A percentile compares a stretch with the other conserved stretches of the same genome.
Evolutionary conservation across 1,284 basidiomycete genomes (phyloP).

Genomic region (Marasmius sp.): DNA sequence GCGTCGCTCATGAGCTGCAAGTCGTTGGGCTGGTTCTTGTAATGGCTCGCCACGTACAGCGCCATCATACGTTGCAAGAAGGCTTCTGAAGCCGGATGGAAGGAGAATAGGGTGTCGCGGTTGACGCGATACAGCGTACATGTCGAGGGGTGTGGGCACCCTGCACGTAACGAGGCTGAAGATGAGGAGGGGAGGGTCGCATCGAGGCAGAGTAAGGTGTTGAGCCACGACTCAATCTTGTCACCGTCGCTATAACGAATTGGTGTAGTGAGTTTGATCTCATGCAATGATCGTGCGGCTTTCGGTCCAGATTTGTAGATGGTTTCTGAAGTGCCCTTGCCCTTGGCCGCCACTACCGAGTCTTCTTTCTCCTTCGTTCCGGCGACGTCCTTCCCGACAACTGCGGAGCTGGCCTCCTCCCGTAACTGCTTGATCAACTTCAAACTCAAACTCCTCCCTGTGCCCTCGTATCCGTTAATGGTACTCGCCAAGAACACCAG

Average conservation of each 20-base stretch:
- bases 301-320: constrained; percentile 56
- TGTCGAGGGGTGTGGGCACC: constrained; percentile 80
- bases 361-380: constrained; percentile 43
- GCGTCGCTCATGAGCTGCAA: constrained; percentile 96
- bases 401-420: constrained; percentile 57
- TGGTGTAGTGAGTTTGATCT: constrained; percentile 94
- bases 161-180: constrained; percentile 69
- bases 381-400: constrained; percentile 59
- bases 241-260: constrained; percentile 92
- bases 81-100: constrained; percentile 93
- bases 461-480: constrained; percentile 99
- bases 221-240: constrained; percentile 94
- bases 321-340: constrained; percentile 23
- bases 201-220: constrained; percentile 89
- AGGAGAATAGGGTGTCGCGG: constrained; percentile 95
- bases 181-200: constrained; percentile 57
- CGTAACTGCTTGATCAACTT: constrained; percentile 98
- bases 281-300: constrained; percentile 80
- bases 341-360: constrained; percentile 26
- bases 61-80: constrained; percentile 99
- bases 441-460: constrained; percentile 94
- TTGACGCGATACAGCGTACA: constrained; percentile 97
- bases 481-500: constrained; percentile 98
- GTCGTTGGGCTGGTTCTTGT: constrained; percentile 99
- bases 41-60: constrained; percentile 95